These are phyloP conservation scores for Huiozyma sinensis DNA, from an alignment of 805 yeast genomes.

Conservation along the genomic window DNA sequence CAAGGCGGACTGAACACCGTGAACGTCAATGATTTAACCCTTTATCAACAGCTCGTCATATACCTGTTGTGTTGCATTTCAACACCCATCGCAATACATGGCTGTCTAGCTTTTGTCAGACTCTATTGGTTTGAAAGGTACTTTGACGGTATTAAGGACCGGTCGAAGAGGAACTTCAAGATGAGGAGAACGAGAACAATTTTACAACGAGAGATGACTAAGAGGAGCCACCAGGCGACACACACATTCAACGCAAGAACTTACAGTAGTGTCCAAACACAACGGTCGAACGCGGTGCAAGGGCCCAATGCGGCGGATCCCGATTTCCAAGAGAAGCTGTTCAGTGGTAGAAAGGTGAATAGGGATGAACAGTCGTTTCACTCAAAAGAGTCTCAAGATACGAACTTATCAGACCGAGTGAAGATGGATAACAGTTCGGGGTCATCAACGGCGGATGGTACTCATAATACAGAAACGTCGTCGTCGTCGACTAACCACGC, in stretches of 20 bases:
- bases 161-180: slow-evolving; percentile 67
- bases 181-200: slow-evolving; percentile 58
- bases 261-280: neutral
- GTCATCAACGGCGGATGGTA: too few species aligned
- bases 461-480: too few species aligned
- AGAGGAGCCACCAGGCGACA: slow-evolving; percentile 11
- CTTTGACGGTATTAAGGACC: slow-evolving; percentile 69
- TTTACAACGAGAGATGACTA: slow-evolving; percentile 24
- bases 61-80: slow-evolving; percentile 54
- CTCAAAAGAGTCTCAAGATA: neutral
- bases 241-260: neutral
- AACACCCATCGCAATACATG: slow-evolving; percentile 84
- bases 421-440: too few species aligned
- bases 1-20: slow-evolving; percentile 89
- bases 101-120: slow-evolving; percentile 63
- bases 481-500: neutral
- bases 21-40: slow-evolving; percentile 47
- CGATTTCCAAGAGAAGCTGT: slow-evolving; percentile 27
- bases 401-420: too few species aligned
- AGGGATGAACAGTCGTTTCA: slow-evolving; percentile 20
- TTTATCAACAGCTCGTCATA: slow-evolving; percentile 74
- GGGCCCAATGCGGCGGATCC: slow-evolving; percentile 5
- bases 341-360: slow-evolving; percentile 27
- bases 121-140: slow-evolving; percentile 82
- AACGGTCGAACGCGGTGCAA: slow-evolving; percentile 2